phyloP scores from a whole-genome alignment of 2,329 filamentous ascomycete species.

The Taxawa tesnikishii region DNA sequence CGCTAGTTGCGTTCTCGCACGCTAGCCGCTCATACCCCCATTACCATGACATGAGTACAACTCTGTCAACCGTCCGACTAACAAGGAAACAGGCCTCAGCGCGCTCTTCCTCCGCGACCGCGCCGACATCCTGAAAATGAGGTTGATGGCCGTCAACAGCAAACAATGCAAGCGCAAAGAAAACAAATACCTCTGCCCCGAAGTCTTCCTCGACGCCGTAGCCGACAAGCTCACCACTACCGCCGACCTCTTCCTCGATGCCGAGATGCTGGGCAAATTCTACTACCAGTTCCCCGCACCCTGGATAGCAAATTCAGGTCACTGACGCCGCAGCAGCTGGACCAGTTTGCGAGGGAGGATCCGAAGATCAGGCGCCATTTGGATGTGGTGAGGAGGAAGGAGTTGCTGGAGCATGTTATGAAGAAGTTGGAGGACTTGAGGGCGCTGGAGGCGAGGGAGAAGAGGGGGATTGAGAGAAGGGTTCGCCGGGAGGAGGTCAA shows the following conservation, averaged over 20 bases:
- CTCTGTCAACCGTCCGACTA: conserved; percentile 3
- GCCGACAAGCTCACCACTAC: conserved; percentile 90
- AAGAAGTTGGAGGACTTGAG: conserved; percentile 91
- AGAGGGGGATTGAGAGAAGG: conserved; percentile 34
- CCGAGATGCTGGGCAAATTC: conserved; percentile 91
- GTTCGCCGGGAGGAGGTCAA: conserved; percentile 19
- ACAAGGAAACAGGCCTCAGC: conserved; percentile 56
- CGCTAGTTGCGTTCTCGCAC: too few relatives aligned
- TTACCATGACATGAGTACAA: too few relatives aligned
- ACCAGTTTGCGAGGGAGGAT: conserved; percentile 86
- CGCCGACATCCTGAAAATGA: conserved; percentile 80
- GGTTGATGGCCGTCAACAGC: conserved; percentile 74
- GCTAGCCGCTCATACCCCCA: too few relatives aligned
- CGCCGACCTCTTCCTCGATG: conserved; percentile 92
- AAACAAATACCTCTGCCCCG: conserved; percentile 95
- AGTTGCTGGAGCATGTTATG: conserved; percentile 81
- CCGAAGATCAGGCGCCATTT: conserved; percentile 79
- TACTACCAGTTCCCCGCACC: conserved; percentile 92
- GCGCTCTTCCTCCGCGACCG: conserved; percentile 89
- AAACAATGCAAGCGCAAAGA: conserved; percentile 73
- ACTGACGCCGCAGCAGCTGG: conserved; percentile 60
- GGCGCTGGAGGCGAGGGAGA: conserved; percentile 66
- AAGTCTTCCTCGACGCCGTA: conserved; percentile 95
- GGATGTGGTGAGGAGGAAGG: conserved; percentile 84
- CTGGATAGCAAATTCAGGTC: conserved; percentile 73